Conservation (phyloP, 139 green algal genomes). For the Raphidocelis subcapitata region DNA sequence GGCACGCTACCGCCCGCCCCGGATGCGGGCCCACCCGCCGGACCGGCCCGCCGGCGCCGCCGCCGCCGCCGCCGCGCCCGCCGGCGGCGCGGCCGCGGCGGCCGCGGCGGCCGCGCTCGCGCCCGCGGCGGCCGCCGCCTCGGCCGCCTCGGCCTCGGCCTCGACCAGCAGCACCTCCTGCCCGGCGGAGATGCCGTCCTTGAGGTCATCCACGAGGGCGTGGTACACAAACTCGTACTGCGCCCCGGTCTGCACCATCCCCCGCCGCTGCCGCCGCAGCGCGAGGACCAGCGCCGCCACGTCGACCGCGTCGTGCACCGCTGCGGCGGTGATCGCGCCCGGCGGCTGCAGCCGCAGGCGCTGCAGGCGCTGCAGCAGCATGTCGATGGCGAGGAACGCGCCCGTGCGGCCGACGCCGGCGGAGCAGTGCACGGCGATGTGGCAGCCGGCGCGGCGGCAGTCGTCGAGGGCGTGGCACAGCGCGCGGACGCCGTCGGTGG, state of each 20-base stretch:
- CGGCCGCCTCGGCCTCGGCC: neutral
- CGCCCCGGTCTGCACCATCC: conserved; percentile 90
- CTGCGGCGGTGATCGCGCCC: conserved; percentile 5
- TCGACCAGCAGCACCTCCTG: neutral
- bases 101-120: no score
- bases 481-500: conserved; percentile 32
- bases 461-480: conserved; percentile 43
- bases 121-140: no score
- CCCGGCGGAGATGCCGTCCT: neutral
- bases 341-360: conserved; percentile 21
- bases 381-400: conserved; percentile 76
- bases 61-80: no score
- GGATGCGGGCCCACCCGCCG: no score
- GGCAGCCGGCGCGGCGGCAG: conserved; percentile 12
- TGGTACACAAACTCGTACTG: conserved; percentile 82
- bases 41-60: no score
- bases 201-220: conserved; percentile 36
- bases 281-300: conserved; percentile 58
- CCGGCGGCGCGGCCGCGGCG: no score
- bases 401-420: conserved; percentile 80
- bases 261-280: conserved; percentile 73
- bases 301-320: conserved; percentile 51
- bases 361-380: conserved; percentile 61
- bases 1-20: no score
- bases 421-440: conserved; percentile 58